Evolutionary conservation across 116 monocot species (phyloP), one percentile per base, ranked within the genome.

Genomic region (Posidonia oceanica): DNA sequence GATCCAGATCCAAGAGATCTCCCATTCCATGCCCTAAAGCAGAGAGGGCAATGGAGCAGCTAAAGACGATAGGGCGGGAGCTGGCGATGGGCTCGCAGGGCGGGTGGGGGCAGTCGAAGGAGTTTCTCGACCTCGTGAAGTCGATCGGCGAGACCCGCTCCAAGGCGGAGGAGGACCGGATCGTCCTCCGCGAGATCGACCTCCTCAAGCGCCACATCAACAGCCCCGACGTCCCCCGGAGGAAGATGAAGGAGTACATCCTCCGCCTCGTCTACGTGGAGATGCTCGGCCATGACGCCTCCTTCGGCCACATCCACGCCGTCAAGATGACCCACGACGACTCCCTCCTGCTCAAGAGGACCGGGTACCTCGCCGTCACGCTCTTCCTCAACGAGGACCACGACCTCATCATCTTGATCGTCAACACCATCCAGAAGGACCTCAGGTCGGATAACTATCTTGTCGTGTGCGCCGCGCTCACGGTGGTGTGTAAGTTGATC

Each of bases 201-300:
- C 69, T 78, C 63, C 82, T 97, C 54, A 79, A 83, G 53, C 97
- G 93, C 63, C 92, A 93, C 4, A 83, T 92, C 75, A 71, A 81
- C 72, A 92, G 89, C 8, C 97, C 93, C 39, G 89, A 89, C 77
- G 77, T 97, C 14, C 80, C 92, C 21, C 86, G 89, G 22, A 80
- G 89, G 56, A 83, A 84, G 72, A 97, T 97, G 97, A 97, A 97
- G 82, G 97, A 97, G 80, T 89, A 81, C 80, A 75, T 97, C 58
- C 71, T 97, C 63, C 89, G 97, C 64, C 83, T 97, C 75, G 89
- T 89, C 79, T 97, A 92, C 77, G 82, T 76, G 39, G 92, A 92
- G 93, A 97, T 97, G 97, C 89, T 97, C 42, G 97, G 97, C 66
- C 92, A 97, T 76, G 97, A 97, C 71, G 97, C 97, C 67, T 89